These are phyloP conservation scores for Penicillium sp. DNA, from an alignment of 2,329 filamentous ascomycete species.

Conservation along the genomic window DNA sequence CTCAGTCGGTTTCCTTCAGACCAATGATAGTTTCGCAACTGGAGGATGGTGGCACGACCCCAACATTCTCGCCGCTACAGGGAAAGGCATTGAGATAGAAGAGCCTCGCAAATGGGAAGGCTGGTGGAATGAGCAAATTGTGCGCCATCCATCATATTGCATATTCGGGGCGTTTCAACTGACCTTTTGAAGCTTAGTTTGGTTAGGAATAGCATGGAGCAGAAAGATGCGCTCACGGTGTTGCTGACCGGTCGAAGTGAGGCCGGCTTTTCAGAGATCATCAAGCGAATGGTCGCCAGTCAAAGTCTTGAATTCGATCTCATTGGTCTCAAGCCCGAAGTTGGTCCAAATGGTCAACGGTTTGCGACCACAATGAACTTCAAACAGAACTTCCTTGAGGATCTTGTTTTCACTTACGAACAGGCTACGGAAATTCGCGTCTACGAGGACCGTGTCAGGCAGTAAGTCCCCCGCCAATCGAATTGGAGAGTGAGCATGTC, in stretches of 20 bases:
- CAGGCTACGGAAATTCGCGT: slow-evolving; percentile 74
- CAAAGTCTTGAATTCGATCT: slow-evolving; percentile 85
- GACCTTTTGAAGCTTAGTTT: slow-evolving; percentile 57
- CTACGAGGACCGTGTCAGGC: slow-evolving; percentile 63
- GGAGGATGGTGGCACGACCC: slow-evolving; percentile 98
- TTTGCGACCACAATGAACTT: slow-evolving; percentile 85
- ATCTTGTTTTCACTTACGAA: slow-evolving; percentile 81
- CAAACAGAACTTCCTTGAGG: slow-evolving; percentile 80
- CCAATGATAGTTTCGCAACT: slow-evolving; percentile 71
- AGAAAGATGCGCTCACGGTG: slow-evolving; percentile 80
- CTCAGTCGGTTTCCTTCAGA: slow-evolving; percentile 74
- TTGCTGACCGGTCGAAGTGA: slow-evolving; percentile 85
- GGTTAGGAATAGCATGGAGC: slow-evolving; percentile 74
- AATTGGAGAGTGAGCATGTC: not conserved
- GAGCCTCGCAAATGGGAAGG: slow-evolving; percentile 82
- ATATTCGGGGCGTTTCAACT: slow-evolving; percentile 9
- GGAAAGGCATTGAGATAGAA: slow-evolving; percentile 76
- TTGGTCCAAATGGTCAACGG: slow-evolving; percentile 73
- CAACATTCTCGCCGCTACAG: slow-evolving; percentile 79
- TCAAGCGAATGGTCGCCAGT: slow-evolving; percentile 76
- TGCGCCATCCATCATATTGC: slow-evolving; percentile 41
- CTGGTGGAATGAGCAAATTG: slow-evolving; percentile 95
- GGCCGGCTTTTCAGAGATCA: slow-evolving; percentile 69
- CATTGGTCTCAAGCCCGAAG: slow-evolving; percentile 79
- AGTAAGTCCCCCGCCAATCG: slow-evolving; percentile 40